phyloP scores from a whole-genome alignment of 768 basidiomycete genomes.

The Jaapia argillacea region DNA sequence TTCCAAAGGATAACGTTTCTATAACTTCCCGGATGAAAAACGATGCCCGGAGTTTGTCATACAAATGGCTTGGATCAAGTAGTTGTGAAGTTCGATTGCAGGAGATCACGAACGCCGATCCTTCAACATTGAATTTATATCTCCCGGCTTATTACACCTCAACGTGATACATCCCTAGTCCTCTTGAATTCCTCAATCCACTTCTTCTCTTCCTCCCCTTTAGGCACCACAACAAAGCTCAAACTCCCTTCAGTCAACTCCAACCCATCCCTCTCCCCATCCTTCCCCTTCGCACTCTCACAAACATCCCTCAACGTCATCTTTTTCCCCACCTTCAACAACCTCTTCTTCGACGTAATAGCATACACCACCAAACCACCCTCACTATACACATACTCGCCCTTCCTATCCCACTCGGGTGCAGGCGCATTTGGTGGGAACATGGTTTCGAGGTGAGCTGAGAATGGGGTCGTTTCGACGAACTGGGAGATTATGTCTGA shows the following conservation, averaged over 20 bases:
- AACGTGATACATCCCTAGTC: slow-evolving; percentile 30
- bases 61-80: too few species aligned
- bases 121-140: slow-evolving; percentile 4
- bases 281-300: slow-evolving; percentile 46
- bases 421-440: slow-evolving; percentile 62
- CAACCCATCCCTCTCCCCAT: slow-evolving; percentile 65
- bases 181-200: slow-evolving; percentile 89
- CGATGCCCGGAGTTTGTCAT: too few species aligned
- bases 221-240: slow-evolving; percentile 70
- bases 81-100: too few species aligned
- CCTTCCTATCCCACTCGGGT: slow-evolving; percentile 68
- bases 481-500: slow-evolving; percentile 87
- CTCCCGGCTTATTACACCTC: slow-evolving; percentile 21
- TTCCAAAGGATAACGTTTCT: too few species aligned
- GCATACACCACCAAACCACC: slow-evolving; percentile 73
- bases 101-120: too few species aligned
- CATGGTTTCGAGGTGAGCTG: slow-evolving; percentile 68
- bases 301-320: slow-evolving; percentile 79
- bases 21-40: too few species aligned
- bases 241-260: slow-evolving; percentile 79
- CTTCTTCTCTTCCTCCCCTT: slow-evolving; percentile 62
- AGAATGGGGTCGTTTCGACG: slow-evolving; percentile 76
- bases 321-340: slow-evolving; percentile 88
- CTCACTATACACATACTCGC: slow-evolving; percentile 43
- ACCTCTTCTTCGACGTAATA: slow-evolving; percentile 60